These are phyloP conservation scores for Diplodia seriata DNA, from an alignment of 2,329 filamentous ascomycete species.

Conservation along the genomic window DNA sequence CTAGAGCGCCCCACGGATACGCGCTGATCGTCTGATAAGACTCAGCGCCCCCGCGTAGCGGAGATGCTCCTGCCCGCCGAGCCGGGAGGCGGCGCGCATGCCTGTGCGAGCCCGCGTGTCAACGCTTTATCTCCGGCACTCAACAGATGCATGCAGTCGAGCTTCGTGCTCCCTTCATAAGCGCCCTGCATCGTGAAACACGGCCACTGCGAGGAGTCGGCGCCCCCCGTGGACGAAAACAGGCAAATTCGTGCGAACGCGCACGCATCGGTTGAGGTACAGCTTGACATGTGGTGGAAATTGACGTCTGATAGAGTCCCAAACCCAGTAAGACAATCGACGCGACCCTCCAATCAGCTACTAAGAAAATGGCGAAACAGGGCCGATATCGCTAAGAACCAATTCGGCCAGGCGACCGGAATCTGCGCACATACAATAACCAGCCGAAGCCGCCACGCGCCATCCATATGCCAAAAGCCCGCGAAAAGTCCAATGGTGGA, in stretches of 20 bases:
- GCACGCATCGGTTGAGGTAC: not conserved
- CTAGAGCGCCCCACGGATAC: constrained; percentile 28
- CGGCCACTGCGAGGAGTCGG: not conserved
- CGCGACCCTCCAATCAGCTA: not conserved
- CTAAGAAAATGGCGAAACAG: not conserved
- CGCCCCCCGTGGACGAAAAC: constrained; percentile 2
- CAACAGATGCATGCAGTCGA: constrained; percentile 16
- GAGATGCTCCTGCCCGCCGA: constrained; percentile 18
- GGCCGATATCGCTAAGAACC: not conserved
- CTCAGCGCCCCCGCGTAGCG: constrained; percentile 8
- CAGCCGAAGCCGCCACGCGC: no score
- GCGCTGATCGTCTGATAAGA: constrained; percentile 27
- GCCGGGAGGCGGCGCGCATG: constrained; percentile 16
- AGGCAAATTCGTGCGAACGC: not conserved
- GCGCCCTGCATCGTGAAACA: constrained; percentile 10
- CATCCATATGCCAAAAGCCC: no score
- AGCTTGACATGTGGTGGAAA: not conserved
- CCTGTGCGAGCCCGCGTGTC: constrained; percentile 1
- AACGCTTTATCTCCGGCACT: constrained; percentile 13
- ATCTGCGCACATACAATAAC: not conserved
- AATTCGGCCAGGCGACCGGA: not conserved
- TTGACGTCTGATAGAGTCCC: no score
- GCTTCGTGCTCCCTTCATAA: constrained; percentile 1
- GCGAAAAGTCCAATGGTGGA: no score
- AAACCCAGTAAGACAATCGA: not conserved